Evolutionary conservation across 225 moss, liverwort and hornwort genomes (phyloP).

Genomic region (Asterella californica): DNA sequence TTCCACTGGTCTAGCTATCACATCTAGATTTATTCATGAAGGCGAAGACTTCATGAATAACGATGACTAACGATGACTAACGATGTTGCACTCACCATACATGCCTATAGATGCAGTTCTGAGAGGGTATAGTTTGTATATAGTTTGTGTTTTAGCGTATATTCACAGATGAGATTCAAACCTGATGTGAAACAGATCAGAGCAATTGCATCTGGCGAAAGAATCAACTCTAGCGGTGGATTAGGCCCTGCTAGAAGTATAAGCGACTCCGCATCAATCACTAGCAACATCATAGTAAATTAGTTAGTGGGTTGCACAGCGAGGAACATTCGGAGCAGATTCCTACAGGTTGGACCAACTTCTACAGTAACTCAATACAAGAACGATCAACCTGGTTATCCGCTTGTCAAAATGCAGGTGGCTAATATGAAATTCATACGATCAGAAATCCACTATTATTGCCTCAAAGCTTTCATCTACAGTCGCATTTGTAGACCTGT

Average conservation of each 20-base stretch:
- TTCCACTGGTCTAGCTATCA: not conserved
- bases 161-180: conserved; percentile 15
- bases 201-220: conserved; percentile 58
- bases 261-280: conserved; percentile 63
- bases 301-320: not conserved
- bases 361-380: not conserved
- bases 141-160: no score
- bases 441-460: not conserved
- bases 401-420: not conserved
- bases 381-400: not conserved
- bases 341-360: not conserved
- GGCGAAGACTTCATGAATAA: not conserved
- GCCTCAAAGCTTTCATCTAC: not conserved
- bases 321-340: not conserved
- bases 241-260: conserved; percentile 42
- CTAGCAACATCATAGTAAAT: conserved; percentile 16
- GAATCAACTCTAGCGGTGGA: conserved; percentile 48
- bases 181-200: conserved; percentile 99
- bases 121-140: not conserved
- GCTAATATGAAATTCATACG: not conserved
- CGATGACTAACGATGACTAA: no score
- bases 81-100: not conserved
- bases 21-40: not conserved
- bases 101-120: not conserved
- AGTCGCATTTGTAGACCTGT: not conserved